Conservation (phyloP, 441 rosid species). For the Populus trichocarpa region DNA sequence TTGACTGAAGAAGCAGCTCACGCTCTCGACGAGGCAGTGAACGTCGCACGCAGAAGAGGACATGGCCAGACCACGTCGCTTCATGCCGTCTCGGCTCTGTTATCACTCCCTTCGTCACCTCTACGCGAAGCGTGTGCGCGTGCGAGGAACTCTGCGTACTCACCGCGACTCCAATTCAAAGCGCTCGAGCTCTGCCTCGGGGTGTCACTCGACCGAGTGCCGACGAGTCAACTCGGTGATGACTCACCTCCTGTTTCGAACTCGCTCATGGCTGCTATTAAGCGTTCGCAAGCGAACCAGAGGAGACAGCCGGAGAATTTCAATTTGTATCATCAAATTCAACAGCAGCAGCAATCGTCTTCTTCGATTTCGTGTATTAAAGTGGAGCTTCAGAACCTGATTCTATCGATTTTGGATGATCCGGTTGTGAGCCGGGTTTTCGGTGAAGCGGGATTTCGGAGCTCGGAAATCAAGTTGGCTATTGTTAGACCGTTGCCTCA, state of each 20-base stretch:
- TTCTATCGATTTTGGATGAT: conserved; percentile 79
- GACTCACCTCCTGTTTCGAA: conserved; percentile 77
- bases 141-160: conserved; percentile 44
- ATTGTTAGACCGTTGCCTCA: conserved; percentile 63
- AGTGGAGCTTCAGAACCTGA: conserved; percentile 67
- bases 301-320: conserved; percentile 78
- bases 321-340: conserved; percentile 66
- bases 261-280: conserved; percentile 91
- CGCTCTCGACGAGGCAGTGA: conserved; percentile 72
- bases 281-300: conserved; percentile 83
- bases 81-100: conserved; percentile 72
- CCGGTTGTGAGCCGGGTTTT: conserved; percentile 81
- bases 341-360: conserved; percentile 39
- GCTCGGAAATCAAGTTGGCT: conserved; percentile 70
- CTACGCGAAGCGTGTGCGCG: conserved; percentile 83
- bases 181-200: conserved; percentile 78
- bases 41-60: conserved; percentile 69
- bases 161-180: conserved; percentile 65
- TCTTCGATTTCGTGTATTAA: conserved; percentile 51
- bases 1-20: conserved; percentile 75
- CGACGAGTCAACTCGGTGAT: conserved; percentile 38
- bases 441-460: conserved; percentile 78
- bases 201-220: conserved; percentile 71
- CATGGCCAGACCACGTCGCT: conserved; percentile 86
- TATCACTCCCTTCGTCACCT: conserved; percentile 57